phyloP scores from a whole-genome alignment of 305 asterid genomes.

The Fraxinus platypoda region DNA sequence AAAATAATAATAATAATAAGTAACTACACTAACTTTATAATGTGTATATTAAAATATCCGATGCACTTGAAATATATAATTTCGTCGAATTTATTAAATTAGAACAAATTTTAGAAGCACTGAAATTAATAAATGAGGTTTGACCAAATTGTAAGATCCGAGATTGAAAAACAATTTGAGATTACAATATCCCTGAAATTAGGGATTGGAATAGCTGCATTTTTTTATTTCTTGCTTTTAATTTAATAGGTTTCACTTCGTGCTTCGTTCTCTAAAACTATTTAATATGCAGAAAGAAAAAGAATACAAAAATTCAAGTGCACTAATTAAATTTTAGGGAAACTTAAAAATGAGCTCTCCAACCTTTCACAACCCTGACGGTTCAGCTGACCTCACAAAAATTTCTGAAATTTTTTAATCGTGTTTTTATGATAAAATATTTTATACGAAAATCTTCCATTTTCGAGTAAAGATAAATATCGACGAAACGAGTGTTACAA shows the following conservation, averaged over 20 bases:
- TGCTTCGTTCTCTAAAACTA: background rate
- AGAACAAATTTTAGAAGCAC: slow-evolving; percentile 11
- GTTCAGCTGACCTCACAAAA: too few species aligned
- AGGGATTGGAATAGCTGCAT: slow-evolving; percentile 28
- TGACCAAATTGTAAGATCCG: slow-evolving; percentile 31
- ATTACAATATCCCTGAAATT: slow-evolving; percentile 23
- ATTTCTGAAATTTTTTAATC: too few species aligned
- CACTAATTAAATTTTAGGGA: too few species aligned
- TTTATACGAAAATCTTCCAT: too few species aligned
- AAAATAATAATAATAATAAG: too few species aligned
- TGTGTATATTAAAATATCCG: background rate
- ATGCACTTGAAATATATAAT: background rate
- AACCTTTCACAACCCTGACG: background rate
- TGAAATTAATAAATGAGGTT: slow-evolving; percentile 24
- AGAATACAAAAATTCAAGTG: background rate
- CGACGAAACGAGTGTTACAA: too few species aligned
- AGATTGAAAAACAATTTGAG: slow-evolving; percentile 17
- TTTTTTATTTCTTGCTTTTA: too few species aligned
- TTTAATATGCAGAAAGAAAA: background rate
- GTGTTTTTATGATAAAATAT: background rate
- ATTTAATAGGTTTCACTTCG: background rate
- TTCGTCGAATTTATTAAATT: background rate
- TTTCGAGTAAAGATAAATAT: too few species aligned
- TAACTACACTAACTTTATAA: background rate
- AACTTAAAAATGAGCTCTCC: background rate